Conservation (phyloP, 2,329 filamentous ascomycete genomes). For the Curvularia sp. region DNA sequence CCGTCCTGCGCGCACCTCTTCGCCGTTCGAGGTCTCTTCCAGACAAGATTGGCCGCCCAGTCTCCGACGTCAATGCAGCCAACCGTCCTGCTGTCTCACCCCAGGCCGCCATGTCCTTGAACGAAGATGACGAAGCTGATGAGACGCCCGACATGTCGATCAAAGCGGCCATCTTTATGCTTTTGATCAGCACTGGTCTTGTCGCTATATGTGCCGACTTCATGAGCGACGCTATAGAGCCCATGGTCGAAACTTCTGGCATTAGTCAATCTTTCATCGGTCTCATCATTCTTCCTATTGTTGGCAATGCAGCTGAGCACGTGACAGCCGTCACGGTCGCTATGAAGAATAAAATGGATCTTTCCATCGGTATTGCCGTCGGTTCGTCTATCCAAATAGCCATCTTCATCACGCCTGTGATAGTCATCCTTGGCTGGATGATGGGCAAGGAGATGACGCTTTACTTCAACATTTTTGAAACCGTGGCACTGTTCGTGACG, state of each 20-base stretch:
- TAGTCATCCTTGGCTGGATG: slow-evolving; percentile 80
- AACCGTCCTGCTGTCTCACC: slow-evolving; percentile 31
- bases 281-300: slow-evolving; percentile 80
- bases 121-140: slow-evolving; percentile 39
- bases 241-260: slow-evolving; percentile 65
- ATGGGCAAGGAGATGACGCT: slow-evolving; percentile 74
- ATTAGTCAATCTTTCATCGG: slow-evolving; percentile 79
- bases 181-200: slow-evolving; percentile 62
- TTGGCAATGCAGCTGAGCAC: slow-evolving; percentile 84
- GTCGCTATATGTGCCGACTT: slow-evolving; percentile 73
- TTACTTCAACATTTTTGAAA: slow-evolving; percentile 69
- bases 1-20: slow-evolving; percentile 25
- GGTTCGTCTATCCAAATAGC: slow-evolving; percentile 82
- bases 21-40: slow-evolving; percentile 49
- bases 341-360: slow-evolving; percentile 84
- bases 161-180: slow-evolving; percentile 63
- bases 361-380: slow-evolving; percentile 81
- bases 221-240: slow-evolving; percentile 76
- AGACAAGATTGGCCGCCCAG: slow-evolving; percentile 43
- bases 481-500: slow-evolving; percentile 78
- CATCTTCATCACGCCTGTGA: slow-evolving; percentile 77
- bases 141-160: slow-evolving; percentile 60
- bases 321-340: slow-evolving; percentile 81
- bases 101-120: slow-evolving; percentile 29
- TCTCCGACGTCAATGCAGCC: slow-evolving; percentile 26